Base-by-base conservation (phyloP, 2,329 filamentous ascomycete genomes). In the Trichoderma hamatum region DNA sequence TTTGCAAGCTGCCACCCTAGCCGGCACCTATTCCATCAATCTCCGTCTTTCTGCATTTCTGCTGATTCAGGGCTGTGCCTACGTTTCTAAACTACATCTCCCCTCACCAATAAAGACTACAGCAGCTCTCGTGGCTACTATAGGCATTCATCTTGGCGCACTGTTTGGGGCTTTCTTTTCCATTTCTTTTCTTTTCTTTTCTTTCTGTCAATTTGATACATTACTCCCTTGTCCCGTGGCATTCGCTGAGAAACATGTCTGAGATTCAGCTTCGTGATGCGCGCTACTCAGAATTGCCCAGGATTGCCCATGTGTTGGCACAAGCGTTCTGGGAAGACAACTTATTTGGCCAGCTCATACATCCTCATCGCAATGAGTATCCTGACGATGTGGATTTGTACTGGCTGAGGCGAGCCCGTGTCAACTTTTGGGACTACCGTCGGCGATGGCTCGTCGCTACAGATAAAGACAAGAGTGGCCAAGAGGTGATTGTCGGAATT, bases 261-360 rank as follows among this genome's bases (percentile, higher is more conserved):
- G 19, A 62, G 0, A 1, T 21, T 24, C 39, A 49, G n/a, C 3
- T 62, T 10, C 59, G 59, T 19, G 28, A 62, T 34, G 59, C 59
- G 28, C n/a, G 59, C n/a, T 62, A 62, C 19, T 34, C 59, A 2
- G 59, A 62, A 14, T 49, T 62, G 13, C 39, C 59, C 1, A 43
- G 49, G 16, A 21, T 62, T 62, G 39, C 59, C 1, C 26, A 39
- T 5, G 43, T 62, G 3, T 49, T 62, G 59, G 59, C 59, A 32
- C 28, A 49, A 24, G 59, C 59, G 16, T 62, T 62, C 13, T 62
- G 59, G 59, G 59, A 62, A 6, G 59, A 62, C 36, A 62, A 62
- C 4, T 32, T 62, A 19, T 62, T 62, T 5, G 59, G 59, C 10
- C 39, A 62, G 16, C 28, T 62, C n/a, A 62, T 62, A n/a, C 59